Conservation (phyloP, 179 eudicot genomes). For the Spergularia azorica region DNA sequence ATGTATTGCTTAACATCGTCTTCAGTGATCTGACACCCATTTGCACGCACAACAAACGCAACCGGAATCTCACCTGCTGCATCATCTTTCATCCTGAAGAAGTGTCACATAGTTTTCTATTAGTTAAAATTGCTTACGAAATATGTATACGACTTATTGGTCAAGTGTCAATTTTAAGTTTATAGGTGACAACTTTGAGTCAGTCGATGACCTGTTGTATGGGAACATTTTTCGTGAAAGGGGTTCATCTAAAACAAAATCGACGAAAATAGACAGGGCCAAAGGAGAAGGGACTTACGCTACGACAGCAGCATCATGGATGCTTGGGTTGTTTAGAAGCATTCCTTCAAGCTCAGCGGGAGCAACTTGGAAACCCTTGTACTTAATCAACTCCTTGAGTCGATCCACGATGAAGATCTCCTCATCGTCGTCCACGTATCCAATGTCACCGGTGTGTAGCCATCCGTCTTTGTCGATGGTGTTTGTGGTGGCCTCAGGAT, state of each 20-base stretch:
- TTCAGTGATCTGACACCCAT: constrained; percentile 51
- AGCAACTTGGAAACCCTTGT: constrained; percentile 92
- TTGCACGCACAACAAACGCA: constrained; percentile 57
- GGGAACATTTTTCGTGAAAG: too few species aligned
- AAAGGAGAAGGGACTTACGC: constrained; percentile 49
- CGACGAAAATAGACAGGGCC: too few species aligned
- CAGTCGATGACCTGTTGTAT: too few species aligned
- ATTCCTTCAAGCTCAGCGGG: constrained; percentile 95
- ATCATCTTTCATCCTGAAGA: constrained; percentile 60
- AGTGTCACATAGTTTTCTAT: background rate
- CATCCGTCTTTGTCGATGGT: constrained; percentile 94
- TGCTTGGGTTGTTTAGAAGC: constrained; percentile 57
- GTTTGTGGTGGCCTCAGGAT: constrained; percentile 62
- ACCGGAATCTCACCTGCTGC: constrained; percentile 72
- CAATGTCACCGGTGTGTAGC: constrained; percentile 92
- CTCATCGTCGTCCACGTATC: constrained; percentile 76
- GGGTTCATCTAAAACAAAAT: too few species aligned
- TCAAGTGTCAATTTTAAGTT: too few species aligned
- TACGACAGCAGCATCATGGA: constrained; percentile 89
- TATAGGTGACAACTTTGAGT: too few species aligned
- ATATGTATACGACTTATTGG: too few species aligned
- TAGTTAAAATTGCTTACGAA: too few species aligned
- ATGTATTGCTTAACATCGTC: constrained; percentile 57
- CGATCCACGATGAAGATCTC: constrained; percentile 92
- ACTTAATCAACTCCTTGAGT: constrained; percentile 80